Evolutionary conservation across 805 yeast genomes (phyloP), one percentile per base, ranked within the genome.

Genomic region (Metschnikowia lunata): DNA sequence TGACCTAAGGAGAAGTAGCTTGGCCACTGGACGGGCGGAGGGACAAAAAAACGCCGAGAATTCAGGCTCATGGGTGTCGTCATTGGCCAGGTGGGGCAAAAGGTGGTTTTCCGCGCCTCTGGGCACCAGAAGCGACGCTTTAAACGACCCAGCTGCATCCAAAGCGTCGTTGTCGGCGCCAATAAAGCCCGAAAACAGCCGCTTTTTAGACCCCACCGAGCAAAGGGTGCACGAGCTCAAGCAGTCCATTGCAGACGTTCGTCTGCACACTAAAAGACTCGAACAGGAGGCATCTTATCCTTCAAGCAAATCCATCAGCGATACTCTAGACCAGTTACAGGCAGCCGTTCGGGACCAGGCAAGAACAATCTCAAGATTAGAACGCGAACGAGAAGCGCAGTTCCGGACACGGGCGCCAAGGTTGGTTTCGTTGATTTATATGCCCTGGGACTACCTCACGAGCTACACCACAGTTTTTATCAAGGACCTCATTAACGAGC

Each of bases 381-480:
- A 41, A 26, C 26, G 39, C 26, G 46, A 43, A 26, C 13, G 39
- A 4, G 39, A 15, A n/a, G n/a, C 31, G 11, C n/a, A 5, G 6
- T 31, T 27, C 37, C 36, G 32, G 14, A 36, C 39, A 7, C n/a
- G 40, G 23, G 29, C 7, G 6, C 42, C 46, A 7, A 34, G 37
- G 12, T 14, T 38, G 2, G 13, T 43, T 11, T 34, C 46, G 8
- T 14, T 8, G 7, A 28, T 43, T 35, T 35, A 18, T 15, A 28
- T 31, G 2, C 46, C 46, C 8, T 43, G 46, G 46, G 36, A 43
- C 23, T 29, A 30, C 32, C 34, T 38, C 46, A 34, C 42, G 11
- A n/a, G 29, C 9, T 13, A 12, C 6, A 23, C 35, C 27, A 35
- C 39, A 26, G 18, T 30, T 2, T 43, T 43, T 35, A 7, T 43